phyloP scores from a whole-genome alignment of 2,329 filamentous ascomycete species.

The Ophiostoma tasmaniense region DNA sequence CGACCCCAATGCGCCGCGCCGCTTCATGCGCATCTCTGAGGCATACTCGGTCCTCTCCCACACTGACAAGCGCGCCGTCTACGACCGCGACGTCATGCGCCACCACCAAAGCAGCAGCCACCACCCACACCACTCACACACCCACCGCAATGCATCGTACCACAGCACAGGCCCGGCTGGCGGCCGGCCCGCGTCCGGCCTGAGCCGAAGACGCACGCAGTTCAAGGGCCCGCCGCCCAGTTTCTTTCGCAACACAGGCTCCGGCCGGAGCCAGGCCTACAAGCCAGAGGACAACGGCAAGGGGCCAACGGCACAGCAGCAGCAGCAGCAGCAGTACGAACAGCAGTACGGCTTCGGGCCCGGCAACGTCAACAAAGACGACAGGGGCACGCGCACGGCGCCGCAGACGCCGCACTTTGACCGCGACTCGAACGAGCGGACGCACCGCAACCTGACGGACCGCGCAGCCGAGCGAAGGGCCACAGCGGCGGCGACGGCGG shows the following conservation, averaged over 20 bases:
- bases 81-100: slow-evolving; percentile 63
- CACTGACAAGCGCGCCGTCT: slow-evolving; percentile 63
- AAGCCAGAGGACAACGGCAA: slow-evolving; percentile 24
- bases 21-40: slow-evolving; percentile 76
- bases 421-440: slow-evolving; percentile 59
- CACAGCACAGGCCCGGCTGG: slow-evolving; percentile 56
- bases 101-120: slow-evolving; percentile 29
- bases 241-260: slow-evolving; percentile 60
- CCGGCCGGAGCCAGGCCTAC: slow-evolving; percentile 17
- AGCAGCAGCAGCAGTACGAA: slow-evolving; percentile 4
- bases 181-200: slow-evolving; percentile 68
- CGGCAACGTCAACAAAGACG: slow-evolving; percentile 15
- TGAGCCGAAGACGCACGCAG: slow-evolving; percentile 64
- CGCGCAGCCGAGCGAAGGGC: slow-evolving; percentile 33
- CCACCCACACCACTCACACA: slow-evolving; percentile 25
- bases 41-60: slow-evolving; percentile 72
- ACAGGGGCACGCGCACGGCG: slow-evolving; percentile 23
- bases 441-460: slow-evolving; percentile 57
- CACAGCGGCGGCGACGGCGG: slow-evolving; percentile 25
- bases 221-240: slow-evolving; percentile 83
- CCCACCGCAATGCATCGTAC: slow-evolving; percentile 38
- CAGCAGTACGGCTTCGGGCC: slow-evolving; percentile 9
- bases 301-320: slow-evolving; percentile 16
- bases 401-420: slow-evolving; percentile 72
- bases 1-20: slow-evolving; percentile 61